Evolutionary conservation across 441 rosid species (phyloP).

Genomic region (Hura crepitans): DNA sequence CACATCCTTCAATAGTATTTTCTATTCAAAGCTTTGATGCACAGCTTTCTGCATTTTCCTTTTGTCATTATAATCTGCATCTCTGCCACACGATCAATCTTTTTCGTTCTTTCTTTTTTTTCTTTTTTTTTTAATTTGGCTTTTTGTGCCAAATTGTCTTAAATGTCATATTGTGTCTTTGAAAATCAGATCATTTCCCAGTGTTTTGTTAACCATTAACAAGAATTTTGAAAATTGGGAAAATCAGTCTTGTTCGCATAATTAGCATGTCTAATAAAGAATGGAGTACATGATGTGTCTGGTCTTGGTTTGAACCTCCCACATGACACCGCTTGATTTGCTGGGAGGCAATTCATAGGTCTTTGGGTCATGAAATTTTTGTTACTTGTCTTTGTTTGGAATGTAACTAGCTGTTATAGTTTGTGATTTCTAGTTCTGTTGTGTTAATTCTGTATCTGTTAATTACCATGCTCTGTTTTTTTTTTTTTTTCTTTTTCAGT

Average conservation of each 20-base stretch:
- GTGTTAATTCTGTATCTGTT: not conserved
- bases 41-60: not conserved
- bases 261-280: not conserved
- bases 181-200: not conserved
- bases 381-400: not conserved
- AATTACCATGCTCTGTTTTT: conserved; percentile 20
- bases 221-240: not conserved
- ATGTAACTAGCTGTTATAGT: not conserved
- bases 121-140: not conserved
- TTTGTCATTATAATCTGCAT: no score
- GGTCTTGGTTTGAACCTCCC: not conserved
- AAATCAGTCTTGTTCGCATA: not conserved
- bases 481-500: conserved; percentile 27
- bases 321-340: not conserved
- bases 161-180: no score
- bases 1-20: not conserved
- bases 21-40: not conserved
- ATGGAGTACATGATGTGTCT: not conserved
- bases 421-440: not conserved
- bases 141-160: no score
- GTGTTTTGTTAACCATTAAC: not conserved
- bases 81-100: no score
- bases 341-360: not conserved
- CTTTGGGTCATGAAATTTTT: not conserved
- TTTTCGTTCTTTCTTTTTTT: not conserved